These are phyloP conservation scores for Phaeosphaeria sp. DNA, from an alignment of 2,329 filamentous ascomycete genomes.

Conservation along the genomic window DNA sequence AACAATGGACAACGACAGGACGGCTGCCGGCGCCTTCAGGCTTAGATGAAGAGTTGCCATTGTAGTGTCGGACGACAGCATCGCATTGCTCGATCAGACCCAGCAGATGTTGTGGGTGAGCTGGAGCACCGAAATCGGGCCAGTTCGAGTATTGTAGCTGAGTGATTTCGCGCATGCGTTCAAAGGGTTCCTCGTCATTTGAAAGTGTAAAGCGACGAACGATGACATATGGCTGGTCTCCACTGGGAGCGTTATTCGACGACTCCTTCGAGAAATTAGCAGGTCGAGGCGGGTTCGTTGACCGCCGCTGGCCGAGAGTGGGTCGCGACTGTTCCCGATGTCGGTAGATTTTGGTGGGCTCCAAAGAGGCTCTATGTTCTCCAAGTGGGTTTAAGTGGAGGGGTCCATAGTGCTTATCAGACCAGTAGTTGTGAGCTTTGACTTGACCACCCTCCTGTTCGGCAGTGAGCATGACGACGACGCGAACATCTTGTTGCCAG, in stretches of 20 bases:
- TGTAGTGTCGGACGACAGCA: constrained; percentile 64
- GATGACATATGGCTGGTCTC: constrained; percentile 76
- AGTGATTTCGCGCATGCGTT: constrained; percentile 87
- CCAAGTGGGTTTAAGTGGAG: constrained; percentile 78
- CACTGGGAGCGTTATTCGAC: constrained; percentile 33
- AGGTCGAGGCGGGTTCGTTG: constrained; percentile 41
- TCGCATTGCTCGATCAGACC: constrained; percentile 90
- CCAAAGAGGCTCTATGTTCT: constrained; percentile 81
- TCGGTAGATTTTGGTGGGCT: constrained; percentile 62
- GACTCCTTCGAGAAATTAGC: constrained; percentile 37
- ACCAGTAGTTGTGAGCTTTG: constrained; percentile 96
- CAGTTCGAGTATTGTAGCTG: constrained; percentile 95
- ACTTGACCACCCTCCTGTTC: constrained; percentile 91
- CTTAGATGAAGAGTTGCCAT: constrained; percentile 60
- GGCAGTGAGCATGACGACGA: constrained; percentile 95
- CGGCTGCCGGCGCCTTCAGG: constrained; percentile 61
- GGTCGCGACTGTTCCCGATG: constrained; percentile 47
- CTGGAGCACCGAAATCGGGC: constrained; percentile 95
- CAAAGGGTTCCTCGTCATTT: constrained; percentile 78
- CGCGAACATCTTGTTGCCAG: constrained; percentile 94
- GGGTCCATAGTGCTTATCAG: constrained; percentile 75
- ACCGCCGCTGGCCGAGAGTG: constrained; percentile 40
- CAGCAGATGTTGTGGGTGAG: constrained; percentile 84
- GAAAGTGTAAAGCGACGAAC: constrained; percentile 87
- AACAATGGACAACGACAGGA: constrained; percentile 92